Conservation (phyloP, 257 asterid species). For the Capsicum pubescens region DNA sequence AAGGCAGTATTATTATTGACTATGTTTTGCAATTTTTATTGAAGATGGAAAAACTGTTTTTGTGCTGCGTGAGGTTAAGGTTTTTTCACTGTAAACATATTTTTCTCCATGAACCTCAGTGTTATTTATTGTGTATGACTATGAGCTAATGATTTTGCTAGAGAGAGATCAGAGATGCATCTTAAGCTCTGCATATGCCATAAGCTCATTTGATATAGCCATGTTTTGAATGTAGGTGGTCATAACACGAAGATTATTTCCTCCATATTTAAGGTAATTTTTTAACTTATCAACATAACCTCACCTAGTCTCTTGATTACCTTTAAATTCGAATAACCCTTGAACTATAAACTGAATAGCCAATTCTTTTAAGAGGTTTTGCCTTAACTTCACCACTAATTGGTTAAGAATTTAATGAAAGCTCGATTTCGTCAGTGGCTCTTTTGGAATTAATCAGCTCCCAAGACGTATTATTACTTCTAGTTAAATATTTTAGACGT, state of each 20-base stretch:
- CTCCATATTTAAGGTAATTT: not conserved
- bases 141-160: not conserved
- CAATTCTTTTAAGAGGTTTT: not conserved
- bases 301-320: not conserved
- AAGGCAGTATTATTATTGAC: not conserved
- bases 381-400: not conserved
- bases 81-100: not conserved
- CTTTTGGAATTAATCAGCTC: not conserved
- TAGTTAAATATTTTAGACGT: not conserved
- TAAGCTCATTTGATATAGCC: not conserved
- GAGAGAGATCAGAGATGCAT: not conserved
- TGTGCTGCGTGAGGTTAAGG: not conserved
- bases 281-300: not conserved
- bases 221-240: not conserved
- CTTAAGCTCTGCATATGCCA: not conserved
- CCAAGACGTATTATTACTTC: not conserved
- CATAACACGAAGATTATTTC: not conserved
- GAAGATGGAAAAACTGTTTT: constrained; percentile 3
- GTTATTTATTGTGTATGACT: not conserved
- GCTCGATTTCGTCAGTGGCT: not conserved
- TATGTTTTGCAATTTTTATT: not conserved
- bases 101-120: not conserved
- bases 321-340: not conserved
- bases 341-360: not conserved
- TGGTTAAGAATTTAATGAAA: not conserved